Conservation (phyloP, 345 rosid species). For the Eucalyptus erythrocorys region DNA sequence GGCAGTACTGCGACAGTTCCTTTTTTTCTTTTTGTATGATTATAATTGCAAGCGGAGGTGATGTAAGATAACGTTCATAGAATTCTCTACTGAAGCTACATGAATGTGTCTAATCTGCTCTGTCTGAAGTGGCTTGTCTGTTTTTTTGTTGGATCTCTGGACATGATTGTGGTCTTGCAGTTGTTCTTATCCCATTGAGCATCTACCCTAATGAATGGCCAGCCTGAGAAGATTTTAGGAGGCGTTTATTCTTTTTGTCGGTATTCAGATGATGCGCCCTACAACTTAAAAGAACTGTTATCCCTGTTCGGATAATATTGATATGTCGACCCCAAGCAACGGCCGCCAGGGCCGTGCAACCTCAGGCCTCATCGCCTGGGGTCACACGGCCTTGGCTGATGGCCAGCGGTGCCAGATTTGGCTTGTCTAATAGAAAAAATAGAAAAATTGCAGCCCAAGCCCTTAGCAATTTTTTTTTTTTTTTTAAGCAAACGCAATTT, state of each 20-base stretch:
- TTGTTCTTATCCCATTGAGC: not conserved
- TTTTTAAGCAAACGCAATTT: no score
- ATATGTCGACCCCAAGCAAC: fast-evolving
- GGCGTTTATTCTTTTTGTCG: not conserved
- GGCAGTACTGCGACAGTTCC: not conserved
- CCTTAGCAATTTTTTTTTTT: no score
- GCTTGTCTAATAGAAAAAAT: no score
- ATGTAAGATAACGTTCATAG: not conserved
- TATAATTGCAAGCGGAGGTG: not conserved
- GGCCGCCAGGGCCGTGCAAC: no score
- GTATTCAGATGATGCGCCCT: not conserved
- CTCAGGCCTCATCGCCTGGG: no score
- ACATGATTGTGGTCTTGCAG: not conserved
- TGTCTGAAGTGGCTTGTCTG: not conserved
- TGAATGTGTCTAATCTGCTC: not conserved
- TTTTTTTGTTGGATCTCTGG: not conserved
- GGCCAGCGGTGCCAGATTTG: fast-evolving
- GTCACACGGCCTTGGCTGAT: no score
- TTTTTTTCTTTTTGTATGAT: not conserved
- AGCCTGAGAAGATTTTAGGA: not conserved
- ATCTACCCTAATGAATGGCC: not conserved
- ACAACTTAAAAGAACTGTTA: not conserved
- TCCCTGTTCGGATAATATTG: not conserved
- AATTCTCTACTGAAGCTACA: not conserved
- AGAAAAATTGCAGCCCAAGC: no score